Base-by-base conservation (phyloP, 345 rosid genomes). In the Gossypium australe region DNA sequence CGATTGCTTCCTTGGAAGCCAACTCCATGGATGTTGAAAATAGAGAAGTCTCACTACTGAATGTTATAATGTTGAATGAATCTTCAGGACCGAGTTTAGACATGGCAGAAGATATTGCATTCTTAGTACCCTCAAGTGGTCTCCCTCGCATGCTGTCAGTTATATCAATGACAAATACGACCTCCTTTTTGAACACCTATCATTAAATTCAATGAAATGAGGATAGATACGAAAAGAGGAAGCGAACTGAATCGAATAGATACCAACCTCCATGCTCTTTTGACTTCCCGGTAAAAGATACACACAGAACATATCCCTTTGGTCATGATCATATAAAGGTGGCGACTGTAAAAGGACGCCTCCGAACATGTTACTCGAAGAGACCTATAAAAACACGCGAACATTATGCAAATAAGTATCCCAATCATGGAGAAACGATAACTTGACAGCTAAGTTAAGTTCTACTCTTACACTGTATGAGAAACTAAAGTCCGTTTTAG, bases 91-190 rank as follows among this genome's bases (percentile, higher is more conserved):
- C 83, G 65, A 93, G 93, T 82, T 83, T 80, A 63, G 77, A 76
- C 58, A 95, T 88, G 14, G 92, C 88, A 51, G 78, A 65, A 58
- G 81, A 78, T 81, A 95, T 66, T 38, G 94, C 98, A 76, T 65
- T 86, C 80, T 88, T 87, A 18, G 89, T 87, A 77, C 77, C 84
- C 87, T 86, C 91, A 22, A 95, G 89, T 66, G 89, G 85, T 81
- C 79, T 88, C 76, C 97, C 98, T 74, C 61, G 74, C 98, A 95
- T 93, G 81, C 99, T 95, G 81, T 82, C 89, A 84, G 97, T 93
- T 79, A 93, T 85, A 76, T 95, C 99, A 82, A 93, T 84, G 75
- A 91, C 82, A 85, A 90, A 95, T 73, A 95, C 78, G 45, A 93
- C 82, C 80, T 89, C 92, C 84, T 87, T 90, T 81, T 80, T 90